These are phyloP conservation scores for Apostasia shenzhenica DNA, from an alignment of 106 monocot species.

Conservation along the genomic window DNA sequence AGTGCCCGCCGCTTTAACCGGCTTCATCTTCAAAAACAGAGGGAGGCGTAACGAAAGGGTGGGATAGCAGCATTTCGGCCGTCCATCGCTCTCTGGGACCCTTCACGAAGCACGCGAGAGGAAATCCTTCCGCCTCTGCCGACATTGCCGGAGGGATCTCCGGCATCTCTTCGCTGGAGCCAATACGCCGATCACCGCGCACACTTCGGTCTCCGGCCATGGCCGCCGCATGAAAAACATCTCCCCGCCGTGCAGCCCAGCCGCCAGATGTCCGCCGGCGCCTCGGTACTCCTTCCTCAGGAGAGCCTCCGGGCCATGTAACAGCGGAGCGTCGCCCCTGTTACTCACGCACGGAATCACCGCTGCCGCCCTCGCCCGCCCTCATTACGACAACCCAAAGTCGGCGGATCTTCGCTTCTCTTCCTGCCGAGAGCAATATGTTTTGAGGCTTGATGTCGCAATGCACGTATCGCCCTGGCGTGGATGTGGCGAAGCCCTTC, in stretches of 20 bases:
- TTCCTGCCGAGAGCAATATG: slow-evolving; percentile 14
- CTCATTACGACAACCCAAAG: slow-evolving; percentile 30
- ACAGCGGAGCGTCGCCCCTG: slow-evolving; percentile 50
- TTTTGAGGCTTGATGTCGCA: slow-evolving; percentile 48
- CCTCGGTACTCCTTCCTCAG: slow-evolving; percentile 22
- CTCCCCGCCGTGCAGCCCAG: slow-evolving; percentile 48
- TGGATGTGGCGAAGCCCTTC: slow-evolving; percentile 30
- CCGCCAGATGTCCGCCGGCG: slow-evolving; percentile 50
- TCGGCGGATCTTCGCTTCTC: slow-evolving; percentile 39
- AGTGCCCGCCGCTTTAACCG: neutral
- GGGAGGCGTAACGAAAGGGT: slow-evolving; percentile 15
- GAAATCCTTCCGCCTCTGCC: slow-evolving; percentile 28
- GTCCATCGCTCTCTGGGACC: slow-evolving; percentile 27
- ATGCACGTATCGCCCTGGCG: slow-evolving; percentile 28
- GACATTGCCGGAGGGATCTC: slow-evolving; percentile 20
- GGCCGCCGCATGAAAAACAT: slow-evolving; percentile 36
- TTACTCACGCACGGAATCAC: too few species aligned
- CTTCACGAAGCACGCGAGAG: slow-evolving; percentile 16
- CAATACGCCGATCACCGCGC: slow-evolving; percentile 17
- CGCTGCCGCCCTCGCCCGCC: neutral
- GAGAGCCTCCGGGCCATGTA: slow-evolving; percentile 64
- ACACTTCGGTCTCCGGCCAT: slow-evolving; percentile 14
- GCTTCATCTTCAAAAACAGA: too few species aligned
- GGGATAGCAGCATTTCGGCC: slow-evolving; percentile 27
- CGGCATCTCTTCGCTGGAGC: slow-evolving; percentile 9